These are phyloP conservation scores for Podaxis sp. DNA, from an alignment of 768 basidiomycete species.

Conservation along the genomic window DNA sequence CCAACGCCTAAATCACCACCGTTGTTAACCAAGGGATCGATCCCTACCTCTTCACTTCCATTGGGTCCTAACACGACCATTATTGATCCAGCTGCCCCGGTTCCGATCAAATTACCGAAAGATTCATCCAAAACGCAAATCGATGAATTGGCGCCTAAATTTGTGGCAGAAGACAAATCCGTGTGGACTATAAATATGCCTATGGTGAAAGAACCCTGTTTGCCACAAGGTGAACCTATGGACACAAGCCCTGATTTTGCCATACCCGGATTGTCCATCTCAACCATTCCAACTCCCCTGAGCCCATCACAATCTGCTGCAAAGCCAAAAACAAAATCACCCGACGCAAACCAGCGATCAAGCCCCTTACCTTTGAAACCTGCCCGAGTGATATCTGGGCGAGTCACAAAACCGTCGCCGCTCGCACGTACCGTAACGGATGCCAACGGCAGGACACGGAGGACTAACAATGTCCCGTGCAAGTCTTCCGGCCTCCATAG, in stretches of 20 bases:
- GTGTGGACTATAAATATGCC: neutral
- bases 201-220: neutral
- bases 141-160: no score
- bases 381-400: neutral
- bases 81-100: neutral
- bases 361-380: neutral
- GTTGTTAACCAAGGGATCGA: neutral
- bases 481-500: neutral
- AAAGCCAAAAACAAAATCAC: neutral
- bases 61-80: neutral
- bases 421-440: constrained; percentile 4
- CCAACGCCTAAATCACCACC: neutral
- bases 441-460: neutral
- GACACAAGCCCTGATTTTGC: neutral
- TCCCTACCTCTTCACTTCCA: neutral
- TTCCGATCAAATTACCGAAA: neutral
- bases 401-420: neutral
- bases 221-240: neutral
- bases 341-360: neutral
- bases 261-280: neutral
- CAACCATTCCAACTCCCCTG: neutral
- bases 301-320: neutral
- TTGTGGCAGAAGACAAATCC: neutral
- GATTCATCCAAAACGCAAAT: neutral
- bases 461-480: neutral